Conservation (phyloP, 2,329 filamentous ascomycete genomes). For the Aspergillus proliferans region DNA sequence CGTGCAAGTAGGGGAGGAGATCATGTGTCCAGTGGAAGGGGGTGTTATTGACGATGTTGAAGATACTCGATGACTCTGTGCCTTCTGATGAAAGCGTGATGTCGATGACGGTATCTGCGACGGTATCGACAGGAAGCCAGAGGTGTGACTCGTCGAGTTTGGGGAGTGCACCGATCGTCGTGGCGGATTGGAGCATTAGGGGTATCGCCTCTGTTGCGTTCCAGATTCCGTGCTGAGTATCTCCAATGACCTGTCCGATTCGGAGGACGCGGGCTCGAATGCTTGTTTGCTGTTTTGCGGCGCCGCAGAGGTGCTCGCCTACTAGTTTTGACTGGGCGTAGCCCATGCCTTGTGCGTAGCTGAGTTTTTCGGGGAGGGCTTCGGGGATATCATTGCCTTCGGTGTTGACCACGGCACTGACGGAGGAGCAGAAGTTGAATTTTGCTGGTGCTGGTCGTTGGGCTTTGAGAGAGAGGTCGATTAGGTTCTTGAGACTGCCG, state of each 20-base stretch:
- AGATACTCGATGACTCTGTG: conserved; percentile 27
- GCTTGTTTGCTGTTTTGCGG: conserved; percentile 12
- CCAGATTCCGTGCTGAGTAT: conserved; percentile 19
- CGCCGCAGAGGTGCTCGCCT: conserved; percentile 25
- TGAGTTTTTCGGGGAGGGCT: conserved; percentile 22
- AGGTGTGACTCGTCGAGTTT: conserved; percentile 38
- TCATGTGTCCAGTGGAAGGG: conserved; percentile 49
- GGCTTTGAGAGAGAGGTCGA: conserved; percentile 31
- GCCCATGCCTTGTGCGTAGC: conserved; percentile 37
- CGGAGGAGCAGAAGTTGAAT: conserved; percentile 48
- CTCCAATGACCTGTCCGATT: conserved; percentile 31
- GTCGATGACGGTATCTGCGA: conserved; percentile 31
- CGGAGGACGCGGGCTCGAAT: conserved; percentile 23
- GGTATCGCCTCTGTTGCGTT: conserved; percentile 40
- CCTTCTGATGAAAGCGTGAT: conserved; percentile 15
- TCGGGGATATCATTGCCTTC: conserved; percentile 27
- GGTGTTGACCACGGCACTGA: conserved; percentile 37
- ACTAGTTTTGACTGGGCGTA: conserved; percentile 38
- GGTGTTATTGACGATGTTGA: conserved; percentile 49
- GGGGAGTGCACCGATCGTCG: conserved; percentile 42
- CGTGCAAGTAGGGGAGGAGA: conserved; percentile 49
- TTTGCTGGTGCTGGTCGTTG: conserved; percentile 26
- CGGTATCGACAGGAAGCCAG: conserved; percentile 43
- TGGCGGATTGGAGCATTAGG: conserved; percentile 44
- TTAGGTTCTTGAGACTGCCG: conserved; percentile 41